Conservation (phyloP, 495 filamentous ascomycete species). For the Bryoglossum gracile region DNA sequence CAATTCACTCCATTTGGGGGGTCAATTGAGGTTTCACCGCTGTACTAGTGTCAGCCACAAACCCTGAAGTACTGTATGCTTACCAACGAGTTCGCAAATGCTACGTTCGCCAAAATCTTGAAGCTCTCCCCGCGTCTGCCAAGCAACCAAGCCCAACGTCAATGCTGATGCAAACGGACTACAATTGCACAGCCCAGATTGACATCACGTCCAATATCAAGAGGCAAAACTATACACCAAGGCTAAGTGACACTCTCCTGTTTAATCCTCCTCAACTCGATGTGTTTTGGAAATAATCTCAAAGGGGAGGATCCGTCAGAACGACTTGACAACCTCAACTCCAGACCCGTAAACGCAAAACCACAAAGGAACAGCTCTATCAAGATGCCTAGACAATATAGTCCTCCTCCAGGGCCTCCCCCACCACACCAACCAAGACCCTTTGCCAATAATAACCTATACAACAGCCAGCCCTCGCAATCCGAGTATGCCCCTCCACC, state of each 20-base stretch:
- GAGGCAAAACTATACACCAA: background rate
- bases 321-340: constrained; percentile 10
- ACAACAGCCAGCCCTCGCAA: no score
- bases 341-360: constrained; percentile 11
- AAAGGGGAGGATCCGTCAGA: constrained; percentile 16
- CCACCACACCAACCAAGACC: constrained; percentile 16
- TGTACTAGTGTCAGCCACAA: no score
- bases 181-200: constrained; percentile 3
- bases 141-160: no score
- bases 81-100: no score
- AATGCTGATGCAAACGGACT: background rate
- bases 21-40: no score
- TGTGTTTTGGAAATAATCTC: constrained; percentile 21
- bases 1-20: no score
- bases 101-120: no score
- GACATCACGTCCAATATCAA: background rate
- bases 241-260: constrained; percentile 1
- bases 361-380: background rate
- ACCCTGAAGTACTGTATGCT: no score
- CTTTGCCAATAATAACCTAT: no score
- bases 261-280: background rate
- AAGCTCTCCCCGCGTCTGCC: no score
- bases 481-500: constrained; percentile 25
- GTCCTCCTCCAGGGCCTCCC: constrained; percentile 26
- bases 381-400: constrained; percentile 21